Evolutionary conservation across 768 basidiomycete genomes (phyloP).

Genomic region (Serpula lacrymans): DNA sequence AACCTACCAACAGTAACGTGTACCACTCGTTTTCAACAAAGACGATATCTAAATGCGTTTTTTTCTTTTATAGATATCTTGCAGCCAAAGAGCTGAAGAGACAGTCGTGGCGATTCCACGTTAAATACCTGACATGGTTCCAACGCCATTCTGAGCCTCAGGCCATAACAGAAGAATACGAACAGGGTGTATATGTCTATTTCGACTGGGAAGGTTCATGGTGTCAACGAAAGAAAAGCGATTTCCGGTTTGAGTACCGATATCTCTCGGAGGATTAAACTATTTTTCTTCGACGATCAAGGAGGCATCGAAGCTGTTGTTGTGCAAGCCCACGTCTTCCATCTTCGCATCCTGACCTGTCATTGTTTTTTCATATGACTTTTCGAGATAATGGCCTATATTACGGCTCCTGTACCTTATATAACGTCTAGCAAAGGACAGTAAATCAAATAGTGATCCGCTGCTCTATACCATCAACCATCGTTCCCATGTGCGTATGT

Average conservation of each 20-base stretch:
- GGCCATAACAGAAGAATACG: slow-evolving; percentile 98
- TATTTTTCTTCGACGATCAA: slow-evolving; percentile 4
- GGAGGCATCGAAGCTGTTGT: no score
- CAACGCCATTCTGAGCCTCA: slow-evolving; percentile 97
- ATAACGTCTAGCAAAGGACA: slow-evolving; percentile 18
- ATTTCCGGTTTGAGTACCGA: slow-evolving; percentile 96
- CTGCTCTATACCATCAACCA: slow-evolving; percentile 11
- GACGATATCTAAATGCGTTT: slow-evolving; percentile 5
- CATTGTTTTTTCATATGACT: slow-evolving; percentile 8
- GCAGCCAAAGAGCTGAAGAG: slow-evolving; percentile 96
- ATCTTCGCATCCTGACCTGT: not conserved
- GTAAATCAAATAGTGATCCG: slow-evolving; percentile 12
- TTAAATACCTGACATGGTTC: slow-evolving; percentile 99
- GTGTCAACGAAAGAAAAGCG: slow-evolving; percentile 97
- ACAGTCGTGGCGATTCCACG: slow-evolving; percentile 99
- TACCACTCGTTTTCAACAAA: not conserved
- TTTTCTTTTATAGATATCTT: slow-evolving; percentile 58
- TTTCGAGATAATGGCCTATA: no score
- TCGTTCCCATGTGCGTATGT: slow-evolving; percentile 16
- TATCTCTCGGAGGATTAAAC: slow-evolving; percentile 89
- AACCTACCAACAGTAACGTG: slow-evolving; percentile 88
- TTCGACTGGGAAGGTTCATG: slow-evolving; percentile 99
- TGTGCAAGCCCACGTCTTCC: no score
- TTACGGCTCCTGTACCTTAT: slow-evolving; percentile 19
- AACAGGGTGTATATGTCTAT: slow-evolving; percentile 98